phyloP scores from a whole-genome alignment of 1,139 yeast genomes.

The Scheffersomyces cryptocercus region DNA sequence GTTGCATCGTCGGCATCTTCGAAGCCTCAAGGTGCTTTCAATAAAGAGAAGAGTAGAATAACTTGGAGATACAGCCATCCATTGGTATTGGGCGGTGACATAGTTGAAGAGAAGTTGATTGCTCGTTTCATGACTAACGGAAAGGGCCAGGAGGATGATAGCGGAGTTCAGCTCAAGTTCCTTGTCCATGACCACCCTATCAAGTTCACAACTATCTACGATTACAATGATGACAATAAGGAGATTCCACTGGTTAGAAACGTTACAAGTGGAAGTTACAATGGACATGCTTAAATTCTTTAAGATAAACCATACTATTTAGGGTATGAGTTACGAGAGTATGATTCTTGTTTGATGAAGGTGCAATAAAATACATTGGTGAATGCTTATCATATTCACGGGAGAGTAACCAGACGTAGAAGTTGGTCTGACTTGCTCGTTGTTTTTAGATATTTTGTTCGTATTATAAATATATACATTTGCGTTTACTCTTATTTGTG shows the following conservation, averaged over 20 bases:
- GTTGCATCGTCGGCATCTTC: conserved; percentile 75
- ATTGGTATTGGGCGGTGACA: conserved; percentile 35
- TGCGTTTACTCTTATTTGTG: too few relatives aligned
- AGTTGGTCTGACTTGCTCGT: too few relatives aligned
- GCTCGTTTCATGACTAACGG: conserved; percentile 72
- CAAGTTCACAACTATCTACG: conserved; percentile 23
- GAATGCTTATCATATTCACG: too few relatives aligned
- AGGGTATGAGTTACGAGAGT: too few relatives aligned
- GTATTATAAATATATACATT: too few relatives aligned
- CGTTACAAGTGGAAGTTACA: conserved; percentile 39
- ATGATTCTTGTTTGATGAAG: too few relatives aligned
- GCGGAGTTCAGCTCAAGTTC: conserved; percentile 73
- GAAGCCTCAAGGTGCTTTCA: conserved; percentile 88
- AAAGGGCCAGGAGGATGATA: conserved; percentile 60
- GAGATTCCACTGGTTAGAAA: conserved; percentile 34
- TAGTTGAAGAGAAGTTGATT: conserved; percentile 58
- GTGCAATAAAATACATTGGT: too few relatives aligned
- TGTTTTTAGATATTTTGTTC: too few relatives aligned
- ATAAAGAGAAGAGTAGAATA: conserved; percentile 78
- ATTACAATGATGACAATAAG: conserved; percentile 15
- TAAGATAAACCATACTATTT: too few relatives aligned
- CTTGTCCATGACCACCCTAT: conserved; percentile 32
- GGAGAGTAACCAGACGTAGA: too few relatives aligned
- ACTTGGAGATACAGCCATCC: conserved; percentile 74
- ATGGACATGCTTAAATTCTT: conserved; percentile 21